Evolutionary conservation across 1,284 basidiomycete genomes (phyloP).

Genomic region (Malassezia obtusa): DNA sequence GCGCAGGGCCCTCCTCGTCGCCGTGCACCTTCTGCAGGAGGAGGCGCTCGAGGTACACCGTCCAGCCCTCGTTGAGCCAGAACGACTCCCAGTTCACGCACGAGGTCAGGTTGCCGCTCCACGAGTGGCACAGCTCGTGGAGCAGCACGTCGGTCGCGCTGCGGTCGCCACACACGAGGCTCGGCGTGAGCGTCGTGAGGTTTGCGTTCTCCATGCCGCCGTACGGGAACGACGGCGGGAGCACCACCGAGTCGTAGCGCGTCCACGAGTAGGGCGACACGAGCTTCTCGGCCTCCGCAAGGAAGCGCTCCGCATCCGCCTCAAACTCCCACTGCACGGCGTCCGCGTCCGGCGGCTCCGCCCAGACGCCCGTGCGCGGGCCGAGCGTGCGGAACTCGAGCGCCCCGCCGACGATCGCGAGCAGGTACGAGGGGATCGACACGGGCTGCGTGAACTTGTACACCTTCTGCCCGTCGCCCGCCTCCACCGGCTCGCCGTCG

Average conservation of each 20-base stretch:
- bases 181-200: conserved; percentile 43
- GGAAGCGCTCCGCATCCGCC: conserved; percentile 42
- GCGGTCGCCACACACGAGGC: conserved; percentile 40
- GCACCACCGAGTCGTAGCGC: conserved; percentile 80
- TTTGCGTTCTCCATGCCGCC: conserved; percentile 49
- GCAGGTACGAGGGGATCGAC: conserved; percentile 42
- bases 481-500: conserved; percentile 21
- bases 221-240: conserved; percentile 84
- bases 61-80: conserved; percentile 60
- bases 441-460: conserved; percentile 43
- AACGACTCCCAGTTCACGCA: conserved; percentile 46
- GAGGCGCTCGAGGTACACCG: conserved; percentile 82
- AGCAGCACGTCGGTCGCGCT: conserved; percentile 51
- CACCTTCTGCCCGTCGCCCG: conserved; percentile 10
- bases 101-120: conserved; percentile 44
- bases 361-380: conserved; percentile 43
- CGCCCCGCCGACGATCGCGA: conserved; percentile 44
- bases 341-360: conserved; percentile 39
- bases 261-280: conserved; percentile 64
- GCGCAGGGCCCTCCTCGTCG: conserved; percentile 55
- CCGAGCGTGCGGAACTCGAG: conserved; percentile 40
- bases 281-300: conserved; percentile 40
- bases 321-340: conserved; percentile 46
- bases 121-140: conserved; percentile 45
- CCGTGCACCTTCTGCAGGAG: conserved; percentile 63